Evolutionary conservation across 2,329 filamentous ascomycete genomes (phyloP).

Genomic region (Colletotrichum spinosum): DNA sequence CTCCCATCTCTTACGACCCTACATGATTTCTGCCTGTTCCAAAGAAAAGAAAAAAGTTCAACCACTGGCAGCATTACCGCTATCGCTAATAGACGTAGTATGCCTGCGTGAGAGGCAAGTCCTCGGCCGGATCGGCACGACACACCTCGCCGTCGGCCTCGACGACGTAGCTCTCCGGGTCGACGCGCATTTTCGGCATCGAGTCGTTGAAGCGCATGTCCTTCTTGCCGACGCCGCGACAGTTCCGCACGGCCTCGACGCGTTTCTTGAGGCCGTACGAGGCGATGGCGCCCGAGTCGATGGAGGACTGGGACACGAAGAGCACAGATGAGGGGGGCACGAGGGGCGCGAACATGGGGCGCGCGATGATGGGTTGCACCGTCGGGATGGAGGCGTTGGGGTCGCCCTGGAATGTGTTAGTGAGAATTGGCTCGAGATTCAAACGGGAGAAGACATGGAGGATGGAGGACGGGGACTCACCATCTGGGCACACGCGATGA

Average conservation of each 20-base stretch:
- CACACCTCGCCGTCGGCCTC: slow-evolving; percentile 85
- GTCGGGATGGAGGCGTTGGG: slow-evolving; percentile 88
- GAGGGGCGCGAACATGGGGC: slow-evolving; percentile 86
- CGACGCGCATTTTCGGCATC: slow-evolving; percentile 89
- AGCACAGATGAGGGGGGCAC: slow-evolving; percentile 80
- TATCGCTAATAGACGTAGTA: slow-evolving; percentile 77
- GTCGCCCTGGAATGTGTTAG: slow-evolving; percentile 68
- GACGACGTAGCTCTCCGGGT: slow-evolving; percentile 90
- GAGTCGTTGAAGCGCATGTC: slow-evolving; percentile 92
- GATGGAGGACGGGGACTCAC: slow-evolving; percentile 56
- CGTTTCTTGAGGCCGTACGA: slow-evolving; percentile 82
- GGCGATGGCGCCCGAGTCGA: slow-evolving; percentile 74
- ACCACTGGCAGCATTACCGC: background rate
- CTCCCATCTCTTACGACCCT: too few species aligned
- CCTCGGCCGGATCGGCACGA: slow-evolving; percentile 76
- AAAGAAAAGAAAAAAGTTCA: too few species aligned
- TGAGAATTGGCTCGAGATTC: slow-evolving; percentile 10
- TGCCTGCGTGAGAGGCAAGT: slow-evolving; percentile 79
- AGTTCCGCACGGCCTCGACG: slow-evolving; percentile 82
- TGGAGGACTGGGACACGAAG: slow-evolving; percentile 82
- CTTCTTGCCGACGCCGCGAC: slow-evolving; percentile 79
- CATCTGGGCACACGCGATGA: slow-evolving; percentile 88
- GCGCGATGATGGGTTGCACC: slow-evolving; percentile 83
- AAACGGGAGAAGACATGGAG: slow-evolving; percentile 2
- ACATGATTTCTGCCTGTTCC: too few species aligned